Conservation (phyloP, 306 rosid species). For the Cucurbita argyrosperma region DNA sequence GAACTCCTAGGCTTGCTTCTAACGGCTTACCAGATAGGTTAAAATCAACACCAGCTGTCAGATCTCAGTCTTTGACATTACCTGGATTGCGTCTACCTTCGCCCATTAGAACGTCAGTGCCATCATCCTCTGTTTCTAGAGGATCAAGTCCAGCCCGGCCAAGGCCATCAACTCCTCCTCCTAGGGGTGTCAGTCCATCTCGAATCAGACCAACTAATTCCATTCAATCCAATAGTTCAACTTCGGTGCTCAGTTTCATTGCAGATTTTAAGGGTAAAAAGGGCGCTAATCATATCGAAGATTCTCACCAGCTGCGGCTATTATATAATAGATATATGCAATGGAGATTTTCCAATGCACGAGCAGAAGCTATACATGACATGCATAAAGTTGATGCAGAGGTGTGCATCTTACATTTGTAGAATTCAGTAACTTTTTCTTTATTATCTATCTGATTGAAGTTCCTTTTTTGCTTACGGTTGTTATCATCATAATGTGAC, state of each 20-base stretch:
- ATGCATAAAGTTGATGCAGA: conserved; percentile 56
- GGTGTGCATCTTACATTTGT: conserved; percentile 24
- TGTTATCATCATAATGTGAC: too few relatives aligned
- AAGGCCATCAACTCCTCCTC: conserved; percentile 33
- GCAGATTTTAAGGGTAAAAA: conserved; percentile 74
- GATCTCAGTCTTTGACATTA: conserved; percentile 41
- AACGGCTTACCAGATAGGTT: conserved; percentile 33
- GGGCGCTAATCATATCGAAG: conserved; percentile 58
- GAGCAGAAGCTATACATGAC: conserved; percentile 59
- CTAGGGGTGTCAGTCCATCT: conserved; percentile 71
- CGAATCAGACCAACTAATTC: conserved; percentile 32
- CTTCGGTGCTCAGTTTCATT: conserved; percentile 81
- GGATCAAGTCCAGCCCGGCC: conserved; percentile 38
- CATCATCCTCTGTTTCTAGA: conserved; percentile 31
- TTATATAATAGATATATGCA: conserved; percentile 71
- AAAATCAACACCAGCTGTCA: conserved; percentile 23
- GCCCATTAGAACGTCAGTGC: conserved; percentile 33
- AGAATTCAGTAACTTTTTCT: neutral
- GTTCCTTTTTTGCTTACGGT: neutral
- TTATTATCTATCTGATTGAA: neutral
- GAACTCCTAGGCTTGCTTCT: conserved; percentile 31
- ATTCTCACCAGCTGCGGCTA: conserved; percentile 83
- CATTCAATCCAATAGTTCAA: conserved; percentile 34
- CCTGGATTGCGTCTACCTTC: conserved; percentile 43
- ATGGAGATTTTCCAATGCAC: conserved; percentile 81